Conservation (phyloP, 306 rosid species). For the Cyamopsis tetragonoloba region DNA sequence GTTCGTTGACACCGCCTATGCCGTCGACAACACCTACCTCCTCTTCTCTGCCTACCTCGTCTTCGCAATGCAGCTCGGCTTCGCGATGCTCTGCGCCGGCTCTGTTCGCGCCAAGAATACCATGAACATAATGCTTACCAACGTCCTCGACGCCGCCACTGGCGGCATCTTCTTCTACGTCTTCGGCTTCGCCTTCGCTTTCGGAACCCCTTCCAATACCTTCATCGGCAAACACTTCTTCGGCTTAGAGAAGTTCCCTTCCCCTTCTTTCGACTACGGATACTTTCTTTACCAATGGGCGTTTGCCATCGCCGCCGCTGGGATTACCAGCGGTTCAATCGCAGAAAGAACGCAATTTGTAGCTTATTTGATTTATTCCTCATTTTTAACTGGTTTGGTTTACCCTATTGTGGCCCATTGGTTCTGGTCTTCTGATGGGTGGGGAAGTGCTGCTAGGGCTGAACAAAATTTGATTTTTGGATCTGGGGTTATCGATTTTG, state of each 20-base stretch:
- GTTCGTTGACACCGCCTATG: constrained; percentile 36
- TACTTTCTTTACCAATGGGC: constrained; percentile 54
- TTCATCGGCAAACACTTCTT: constrained; percentile 52
- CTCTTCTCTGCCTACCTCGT: constrained; percentile 58
- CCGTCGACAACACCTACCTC: constrained; percentile 48
- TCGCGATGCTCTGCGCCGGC: constrained; percentile 63
- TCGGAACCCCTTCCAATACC: constrained; percentile 42
- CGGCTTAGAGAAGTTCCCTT: constrained; percentile 38
- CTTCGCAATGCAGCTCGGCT: constrained; percentile 58
- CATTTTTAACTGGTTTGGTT: constrained; percentile 48
- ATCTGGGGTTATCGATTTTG: constrained; percentile 61
- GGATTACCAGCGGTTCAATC: constrained; percentile 57
- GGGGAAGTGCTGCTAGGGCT: constrained; percentile 40
- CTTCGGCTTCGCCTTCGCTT: constrained; percentile 55
- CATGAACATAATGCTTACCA: constrained; percentile 63
- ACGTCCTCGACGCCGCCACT: constrained; percentile 50
- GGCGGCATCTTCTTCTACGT: constrained; percentile 51
- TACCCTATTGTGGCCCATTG: constrained; percentile 61
- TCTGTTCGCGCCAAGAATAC: constrained; percentile 58
- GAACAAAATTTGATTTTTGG: constrained; percentile 43
- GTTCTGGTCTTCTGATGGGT: constrained; percentile 63
- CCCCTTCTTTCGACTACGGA: constrained; percentile 36
- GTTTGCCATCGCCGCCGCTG: constrained; percentile 58
- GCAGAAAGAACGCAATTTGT: constrained; percentile 55
- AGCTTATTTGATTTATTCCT: constrained; percentile 50